Conservation (phyloP, 192 early-diverging fungal species). For the Backusella morwellensis region DNA sequence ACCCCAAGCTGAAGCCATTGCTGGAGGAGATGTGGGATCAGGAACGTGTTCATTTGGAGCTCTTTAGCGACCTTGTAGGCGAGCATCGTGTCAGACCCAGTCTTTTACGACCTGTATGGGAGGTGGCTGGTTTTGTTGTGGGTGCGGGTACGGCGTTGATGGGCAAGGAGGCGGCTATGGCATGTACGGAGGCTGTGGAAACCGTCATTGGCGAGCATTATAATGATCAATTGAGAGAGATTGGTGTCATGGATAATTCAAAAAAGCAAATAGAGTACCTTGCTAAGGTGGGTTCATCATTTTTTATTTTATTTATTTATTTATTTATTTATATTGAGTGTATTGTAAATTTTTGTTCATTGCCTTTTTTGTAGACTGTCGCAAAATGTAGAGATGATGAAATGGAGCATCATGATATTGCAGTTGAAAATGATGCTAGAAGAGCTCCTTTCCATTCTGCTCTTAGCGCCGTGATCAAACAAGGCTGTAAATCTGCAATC, state of each 20-base stretch:
- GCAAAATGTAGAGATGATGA: slow-evolving; percentile 93
- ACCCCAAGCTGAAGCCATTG: slow-evolving; percentile 65
- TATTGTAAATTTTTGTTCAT: no score
- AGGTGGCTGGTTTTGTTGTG: slow-evolving; percentile 78
- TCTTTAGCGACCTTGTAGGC: slow-evolving; percentile 74
- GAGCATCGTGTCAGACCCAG: slow-evolving; percentile 85
- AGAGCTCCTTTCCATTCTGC: slow-evolving; percentile 76
- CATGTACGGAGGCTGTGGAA: slow-evolving; percentile 98
- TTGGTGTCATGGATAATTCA: slow-evolving; percentile 63
- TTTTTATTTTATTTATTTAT: neutral
- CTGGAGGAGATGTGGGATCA: slow-evolving; percentile 96
- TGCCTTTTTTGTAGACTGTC: slow-evolving; percentile 51
- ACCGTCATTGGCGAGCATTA: slow-evolving; percentile 95
- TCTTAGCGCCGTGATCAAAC: slow-evolving; percentile 74
- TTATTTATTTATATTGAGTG: neutral
- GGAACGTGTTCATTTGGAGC: slow-evolving; percentile 81
- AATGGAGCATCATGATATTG: slow-evolving; percentile 89
- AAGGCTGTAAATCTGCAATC: slow-evolving; percentile 89
- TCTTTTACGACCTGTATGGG: slow-evolving; percentile 83
- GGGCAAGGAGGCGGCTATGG: slow-evolving; percentile 95
- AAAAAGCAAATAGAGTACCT: slow-evolving; percentile 58
- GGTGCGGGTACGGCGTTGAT: slow-evolving; percentile 87
- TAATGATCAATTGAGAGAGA: slow-evolving; percentile 90
- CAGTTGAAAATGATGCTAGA: slow-evolving; percentile 84
- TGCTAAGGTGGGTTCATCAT: slow-evolving; percentile 40